Percentiles rank a stretch among this genome's conserved stretches.
Conservation (phyloP, 1,284 basidiomycete species). For the Fomitopsis palustris region DNA sequence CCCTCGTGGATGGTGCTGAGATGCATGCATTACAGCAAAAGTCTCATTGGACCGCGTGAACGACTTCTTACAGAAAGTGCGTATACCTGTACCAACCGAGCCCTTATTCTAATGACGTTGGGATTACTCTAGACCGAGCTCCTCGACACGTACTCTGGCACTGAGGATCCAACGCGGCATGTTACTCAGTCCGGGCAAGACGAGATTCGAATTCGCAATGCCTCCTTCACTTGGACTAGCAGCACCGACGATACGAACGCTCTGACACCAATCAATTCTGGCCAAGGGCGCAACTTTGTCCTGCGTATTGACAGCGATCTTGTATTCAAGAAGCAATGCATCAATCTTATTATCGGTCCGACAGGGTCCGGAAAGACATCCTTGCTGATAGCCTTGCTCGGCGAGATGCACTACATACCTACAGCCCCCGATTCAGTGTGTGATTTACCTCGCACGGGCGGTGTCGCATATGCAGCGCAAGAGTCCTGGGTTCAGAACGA, state of each 20-base stretch:
- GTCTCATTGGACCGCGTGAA: conserved; percentile 46
- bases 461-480: conserved; percentile 73
- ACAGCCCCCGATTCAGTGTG: conserved; percentile 54
- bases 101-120: too few relatives aligned
- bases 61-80: conserved; percentile 41
- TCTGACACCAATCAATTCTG: conserved; percentile 21
- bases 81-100: neutral
- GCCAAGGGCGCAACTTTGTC: conserved; percentile 37
- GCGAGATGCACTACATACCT: conserved; percentile 60
- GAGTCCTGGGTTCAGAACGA: conserved; percentile 73
- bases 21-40: conserved; percentile 25
- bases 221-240: conserved; percentile 39
- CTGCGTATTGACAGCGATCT: conserved; percentile 50
- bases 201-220: conserved; percentile 38
- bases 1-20: conserved; percentile 9
- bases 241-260: conserved; percentile 18
- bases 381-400: conserved; percentile 52
- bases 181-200: conserved; percentile 13
- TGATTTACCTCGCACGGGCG: conserved; percentile 59
- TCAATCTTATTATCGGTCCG: conserved; percentile 66
- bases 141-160: conserved; percentile 39
- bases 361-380: conserved; percentile 52
- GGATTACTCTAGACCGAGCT: conserved; percentile 40
- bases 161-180: neutral
- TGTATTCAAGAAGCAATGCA: conserved; percentile 49